phyloP scores from a whole-genome alignment of 495 filamentous ascomycete genomes.

The Aeminium ludgeri region DNA sequence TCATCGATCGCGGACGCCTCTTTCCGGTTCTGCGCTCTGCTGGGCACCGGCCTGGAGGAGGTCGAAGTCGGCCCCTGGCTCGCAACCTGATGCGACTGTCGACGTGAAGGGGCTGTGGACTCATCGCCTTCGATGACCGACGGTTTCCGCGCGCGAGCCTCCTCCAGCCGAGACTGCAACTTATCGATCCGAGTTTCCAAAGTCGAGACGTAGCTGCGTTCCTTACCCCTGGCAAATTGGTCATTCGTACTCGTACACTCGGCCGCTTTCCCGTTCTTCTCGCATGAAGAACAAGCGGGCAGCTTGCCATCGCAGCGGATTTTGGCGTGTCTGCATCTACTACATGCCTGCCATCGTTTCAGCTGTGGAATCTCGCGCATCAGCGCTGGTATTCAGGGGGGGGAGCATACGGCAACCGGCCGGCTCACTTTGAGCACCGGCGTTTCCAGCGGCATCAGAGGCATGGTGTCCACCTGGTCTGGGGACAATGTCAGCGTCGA shows the following conservation, averaged over 20 bases:
- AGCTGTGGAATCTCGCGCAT: neutral
- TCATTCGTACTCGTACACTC: slow-evolving; percentile 89
- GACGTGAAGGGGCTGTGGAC: slow-evolving; percentile 14
- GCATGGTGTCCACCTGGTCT: slow-evolving; percentile 8
- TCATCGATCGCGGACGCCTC: slow-evolving; percentile 29
- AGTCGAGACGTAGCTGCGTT: slow-evolving; percentile 86
- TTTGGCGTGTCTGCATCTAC: slow-evolving; percentile 79
- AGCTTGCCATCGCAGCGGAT: slow-evolving; percentile 94
- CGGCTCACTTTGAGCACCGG: slow-evolving; percentile 77
- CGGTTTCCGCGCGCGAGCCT: slow-evolving; percentile 39
- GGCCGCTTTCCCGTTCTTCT: slow-evolving; percentile 58
- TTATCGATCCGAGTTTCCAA: slow-evolving; percentile 76
- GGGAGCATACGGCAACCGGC: slow-evolving; percentile 45
- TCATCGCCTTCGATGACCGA: slow-evolving; percentile 23
- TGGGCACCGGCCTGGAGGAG: slow-evolving; percentile 6
- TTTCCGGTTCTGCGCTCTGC: slow-evolving; percentile 19
- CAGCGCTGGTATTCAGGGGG: neutral
- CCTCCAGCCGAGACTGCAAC: slow-evolving; percentile 53
- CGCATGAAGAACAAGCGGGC: slow-evolving; percentile 83
- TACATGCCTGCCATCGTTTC: slow-evolving; percentile 43
- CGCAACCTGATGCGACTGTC: slow-evolving; percentile 15
- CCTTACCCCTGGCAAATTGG: slow-evolving; percentile 84
- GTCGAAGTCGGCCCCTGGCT: slow-evolving; percentile 8
- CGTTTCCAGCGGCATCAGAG: slow-evolving; percentile 38
- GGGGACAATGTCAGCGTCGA: slow-evolving; percentile 5